Evolutionary conservation across 257 asterid genomes (phyloP), one percentile per base, ranked within the genome.

Genomic region (Ballota nigra): DNA sequence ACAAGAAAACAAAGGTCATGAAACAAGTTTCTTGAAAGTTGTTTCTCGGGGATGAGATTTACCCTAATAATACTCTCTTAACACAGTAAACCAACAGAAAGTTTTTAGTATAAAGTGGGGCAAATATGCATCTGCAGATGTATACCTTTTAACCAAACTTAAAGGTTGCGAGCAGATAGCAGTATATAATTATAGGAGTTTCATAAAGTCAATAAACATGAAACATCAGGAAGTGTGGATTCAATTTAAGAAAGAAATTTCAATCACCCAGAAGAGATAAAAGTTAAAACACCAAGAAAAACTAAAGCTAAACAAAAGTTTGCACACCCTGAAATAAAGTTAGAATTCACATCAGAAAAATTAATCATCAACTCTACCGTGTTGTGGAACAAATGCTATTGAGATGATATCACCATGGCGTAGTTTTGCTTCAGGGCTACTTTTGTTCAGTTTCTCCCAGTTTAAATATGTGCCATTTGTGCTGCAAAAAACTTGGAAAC

Each of bases 381-480:
- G 88, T 23, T 95, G 88, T 8, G 99, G 98, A 73, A 81, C 82
- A 81, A 88, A 86, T 15, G 98, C 84, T 77, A 92, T 83, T 47
- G 99, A 95, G 77, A 95, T 84, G 40, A 95, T 90, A 83, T 95
- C 99, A 19, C 99, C 99, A 79, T 95, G 98, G 56, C 60, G 73
- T 69, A 95, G 86, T 78, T 83, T 85, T 65, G 81, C 86, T 75
- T 87, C 98, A 60, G 90, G 29, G 82, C 89, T 85, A 76, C 78
- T 80, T 81, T 88, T 95, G 70, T 41, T 88, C 89, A 89, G 75
- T 83, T 83, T 95, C 71, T 83, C 86, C 94, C 92, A 88, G 81
- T 95, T 95, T 51, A 92, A 72, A 66, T 84, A 95, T 18, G 99
- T 95, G 78, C 99, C 99, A 83, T 95, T 95, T 49, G 98, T 95